A percentile compares a stretch with the other conserved stretches of the same genome.
These are phyloP conservation scores for Draba incana DNA, from an alignment of 345 rosid species.

Conservation along the genomic window DNA sequence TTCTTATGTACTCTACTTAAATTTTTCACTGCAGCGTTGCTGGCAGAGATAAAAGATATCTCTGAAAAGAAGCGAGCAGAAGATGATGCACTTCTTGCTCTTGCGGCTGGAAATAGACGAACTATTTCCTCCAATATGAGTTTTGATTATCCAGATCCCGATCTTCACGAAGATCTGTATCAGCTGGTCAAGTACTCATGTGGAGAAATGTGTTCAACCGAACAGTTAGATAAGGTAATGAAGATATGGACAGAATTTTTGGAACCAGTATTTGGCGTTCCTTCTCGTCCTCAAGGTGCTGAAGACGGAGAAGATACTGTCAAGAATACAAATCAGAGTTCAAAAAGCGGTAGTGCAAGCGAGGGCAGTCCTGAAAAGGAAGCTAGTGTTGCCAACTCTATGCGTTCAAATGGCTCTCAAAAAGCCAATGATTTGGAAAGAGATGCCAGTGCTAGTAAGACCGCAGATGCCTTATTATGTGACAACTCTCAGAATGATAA, in stretches of 20 bases:
- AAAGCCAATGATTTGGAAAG: slow-evolving; percentile 46
- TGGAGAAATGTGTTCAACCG: slow-evolving; percentile 88
- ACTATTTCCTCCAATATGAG: slow-evolving; percentile 68
- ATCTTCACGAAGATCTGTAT: slow-evolving; percentile 87
- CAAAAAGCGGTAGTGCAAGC: slow-evolving; percentile 51
- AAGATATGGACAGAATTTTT: slow-evolving; percentile 93
- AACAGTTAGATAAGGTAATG: slow-evolving; percentile 87
- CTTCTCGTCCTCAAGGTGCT: slow-evolving; percentile 82
- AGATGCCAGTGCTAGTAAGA: slow-evolving; percentile 18
- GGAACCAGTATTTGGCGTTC: slow-evolving; percentile 83
- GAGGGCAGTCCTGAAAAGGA: slow-evolving; percentile 63
- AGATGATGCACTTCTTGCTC: slow-evolving; percentile 79
- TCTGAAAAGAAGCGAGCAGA: slow-evolving; percentile 78
- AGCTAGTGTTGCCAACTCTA: slow-evolving; percentile 48
- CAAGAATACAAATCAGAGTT: slow-evolving; percentile 58
- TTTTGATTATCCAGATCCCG: slow-evolving; percentile 78
- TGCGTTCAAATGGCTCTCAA: slow-evolving; percentile 56
- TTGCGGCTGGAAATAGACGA: slow-evolving; percentile 82
- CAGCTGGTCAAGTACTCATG: slow-evolving; percentile 94
- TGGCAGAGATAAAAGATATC: slow-evolving; percentile 90
- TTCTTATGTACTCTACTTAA: slow-evolving; percentile 6
- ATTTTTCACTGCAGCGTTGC: slow-evolving; percentile 61
- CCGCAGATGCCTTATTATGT: slow-evolving; percentile 32
- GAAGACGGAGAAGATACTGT: slow-evolving; percentile 83
- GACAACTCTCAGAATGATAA: slow-evolving; percentile 35